Conservation (phyloP, 805 yeast genomes). For the Metschnikowia bowlesiae region DNA sequence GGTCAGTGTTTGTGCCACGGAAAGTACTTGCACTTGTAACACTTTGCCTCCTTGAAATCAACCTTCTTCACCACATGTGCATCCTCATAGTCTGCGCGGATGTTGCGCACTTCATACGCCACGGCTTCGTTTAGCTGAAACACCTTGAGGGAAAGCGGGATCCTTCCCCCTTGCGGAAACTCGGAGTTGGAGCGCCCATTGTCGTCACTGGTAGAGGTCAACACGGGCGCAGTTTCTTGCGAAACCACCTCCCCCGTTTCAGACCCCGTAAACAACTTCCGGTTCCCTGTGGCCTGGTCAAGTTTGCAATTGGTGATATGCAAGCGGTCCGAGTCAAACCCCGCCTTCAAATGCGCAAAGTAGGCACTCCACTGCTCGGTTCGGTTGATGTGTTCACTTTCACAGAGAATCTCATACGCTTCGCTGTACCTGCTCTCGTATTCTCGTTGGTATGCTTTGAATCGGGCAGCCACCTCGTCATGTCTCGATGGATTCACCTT, state of each 20-base stretch:
- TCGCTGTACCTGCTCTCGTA: not conserved
- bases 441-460: not conserved
- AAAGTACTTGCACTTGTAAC: constrained; percentile 14
- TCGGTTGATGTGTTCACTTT: constrained; percentile 1
- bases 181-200: not conserved
- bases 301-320: constrained; percentile 2
- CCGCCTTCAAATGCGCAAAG: not conserved
- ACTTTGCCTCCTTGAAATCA: constrained; percentile 9
- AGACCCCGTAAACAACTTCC: not conserved
- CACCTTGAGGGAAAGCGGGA: constrained; percentile 8
- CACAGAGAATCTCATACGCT: not conserved
- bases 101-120: constrained; percentile 12
- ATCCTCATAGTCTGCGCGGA: constrained; percentile 11
- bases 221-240: not conserved
- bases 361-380: not conserved
- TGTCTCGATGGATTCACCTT: not conserved
- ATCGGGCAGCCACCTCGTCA: not conserved
- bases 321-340: not conserved
- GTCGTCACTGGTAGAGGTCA: not conserved
- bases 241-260: not conserved
- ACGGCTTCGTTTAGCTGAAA: constrained; percentile 14
- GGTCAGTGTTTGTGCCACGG: constrained; percentile 14
- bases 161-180: not conserved
- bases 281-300: not conserved
- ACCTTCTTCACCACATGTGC: constrained; percentile 8